Percentiles rank a stretch among this genome's conserved stretches.
Conservation (phyloP, 352 stramenopile genomes). For the Pythium brachiatum region DNA sequence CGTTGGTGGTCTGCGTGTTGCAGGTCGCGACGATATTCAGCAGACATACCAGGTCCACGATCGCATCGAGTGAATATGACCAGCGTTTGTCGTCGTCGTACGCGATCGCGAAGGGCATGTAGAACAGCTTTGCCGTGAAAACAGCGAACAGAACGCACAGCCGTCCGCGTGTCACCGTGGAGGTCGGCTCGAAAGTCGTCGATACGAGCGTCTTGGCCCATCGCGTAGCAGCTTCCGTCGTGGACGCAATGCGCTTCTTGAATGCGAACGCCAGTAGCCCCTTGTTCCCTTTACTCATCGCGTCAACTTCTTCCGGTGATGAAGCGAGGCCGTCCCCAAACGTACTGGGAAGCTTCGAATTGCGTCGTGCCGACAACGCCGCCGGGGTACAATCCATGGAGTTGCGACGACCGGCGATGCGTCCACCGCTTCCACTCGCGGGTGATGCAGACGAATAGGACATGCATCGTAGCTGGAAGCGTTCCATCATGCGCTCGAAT, state of each 20-base stretch:
- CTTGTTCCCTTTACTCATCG: no score
- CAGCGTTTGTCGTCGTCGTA: slow-evolving; percentile 19
- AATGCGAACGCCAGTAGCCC: no score
- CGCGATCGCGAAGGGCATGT: slow-evolving; percentile 37
- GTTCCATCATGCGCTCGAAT: slow-evolving; percentile 50
- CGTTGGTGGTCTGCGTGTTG: slow-evolving; percentile 42
- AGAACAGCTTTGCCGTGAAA: slow-evolving; percentile 29
- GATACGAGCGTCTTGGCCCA: not conserved
- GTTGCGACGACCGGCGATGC: not conserved
- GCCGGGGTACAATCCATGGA: not conserved
- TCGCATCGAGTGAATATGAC: not conserved
- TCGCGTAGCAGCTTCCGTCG: not conserved
- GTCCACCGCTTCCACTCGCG: not conserved
- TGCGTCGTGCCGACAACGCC: not conserved
- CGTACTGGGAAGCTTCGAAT: no score
- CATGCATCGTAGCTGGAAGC: slow-evolving; percentile 40
- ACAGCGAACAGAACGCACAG: slow-evolving; percentile 21
- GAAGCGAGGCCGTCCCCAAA: no score
- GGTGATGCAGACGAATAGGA: not conserved
- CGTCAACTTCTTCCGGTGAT: no score
- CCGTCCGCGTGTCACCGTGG: slow-evolving; percentile 21
- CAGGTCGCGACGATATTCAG: slow-evolving; percentile 37
- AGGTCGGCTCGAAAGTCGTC: not conserved
- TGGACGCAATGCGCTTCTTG: not conserved
- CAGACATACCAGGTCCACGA: slow-evolving; percentile 33